These are phyloP conservation scores for Saturnispora besseyi DNA, from an alignment of 805 yeast species.

Conservation along the genomic window DNA sequence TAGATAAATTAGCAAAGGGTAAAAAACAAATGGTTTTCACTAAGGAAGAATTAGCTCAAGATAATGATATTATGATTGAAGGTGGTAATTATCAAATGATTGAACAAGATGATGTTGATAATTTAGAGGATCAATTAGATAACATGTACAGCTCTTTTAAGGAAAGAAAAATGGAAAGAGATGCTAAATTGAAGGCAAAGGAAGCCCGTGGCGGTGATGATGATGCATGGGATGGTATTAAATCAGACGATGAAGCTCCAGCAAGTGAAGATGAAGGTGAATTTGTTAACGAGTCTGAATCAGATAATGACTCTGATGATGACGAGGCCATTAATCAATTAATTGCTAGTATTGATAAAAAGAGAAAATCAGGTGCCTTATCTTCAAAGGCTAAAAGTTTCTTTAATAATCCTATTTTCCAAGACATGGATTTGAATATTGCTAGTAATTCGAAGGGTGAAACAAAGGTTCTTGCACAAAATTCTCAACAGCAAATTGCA, in stretches of 20 bases:
- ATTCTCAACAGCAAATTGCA: constrained; percentile 4
- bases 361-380: constrained; percentile 36
- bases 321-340: constrained; percentile 54
- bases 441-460: constrained; percentile 10
- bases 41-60: constrained; percentile 34
- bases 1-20: constrained; percentile 67
- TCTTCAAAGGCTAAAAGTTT: constrained; percentile 34
- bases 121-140: constrained; percentile 74
- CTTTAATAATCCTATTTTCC: constrained; percentile 47
- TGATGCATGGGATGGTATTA: constrained; percentile 69
- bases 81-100: constrained; percentile 10
- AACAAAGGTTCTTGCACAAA: constrained; percentile 10
- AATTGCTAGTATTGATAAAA: constrained; percentile 44
- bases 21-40: constrained; percentile 56
- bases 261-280: constrained; percentile 25
- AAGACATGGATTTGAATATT: constrained; percentile 34
- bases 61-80: constrained; percentile 38
- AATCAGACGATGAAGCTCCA: constrained; percentile 34
- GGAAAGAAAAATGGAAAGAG: constrained; percentile 54
- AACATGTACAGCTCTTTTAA: constrained; percentile 71
- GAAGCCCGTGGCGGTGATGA: constrained; percentile 66
- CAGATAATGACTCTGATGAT: constrained; percentile 39
- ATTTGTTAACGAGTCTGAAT: constrained; percentile 31
- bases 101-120: constrained; percentile 48
- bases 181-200: constrained; percentile 61